Conservation (phyloP, 768 basidiomycete genomes). For the Auricularia cornea region DNA sequence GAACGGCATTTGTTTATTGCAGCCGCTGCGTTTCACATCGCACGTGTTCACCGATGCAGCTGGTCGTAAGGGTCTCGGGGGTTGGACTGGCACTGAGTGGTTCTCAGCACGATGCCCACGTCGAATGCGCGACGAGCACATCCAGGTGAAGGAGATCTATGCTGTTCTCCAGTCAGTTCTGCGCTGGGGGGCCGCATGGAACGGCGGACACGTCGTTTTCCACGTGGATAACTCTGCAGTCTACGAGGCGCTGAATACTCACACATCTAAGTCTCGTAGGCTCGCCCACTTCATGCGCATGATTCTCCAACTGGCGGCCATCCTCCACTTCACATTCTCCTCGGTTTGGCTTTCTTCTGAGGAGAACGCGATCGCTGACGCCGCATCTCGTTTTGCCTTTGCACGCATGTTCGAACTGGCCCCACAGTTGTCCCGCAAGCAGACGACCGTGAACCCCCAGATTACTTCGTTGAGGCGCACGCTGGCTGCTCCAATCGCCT, state of each 20-base stretch:
- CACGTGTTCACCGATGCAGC: slow-evolving; percentile 27
- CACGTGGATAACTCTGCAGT: background rate
- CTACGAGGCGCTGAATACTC: slow-evolving; percentile 4
- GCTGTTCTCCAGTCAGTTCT: too few relatives aligned
- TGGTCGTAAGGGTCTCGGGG: slow-evolving; percentile 21
- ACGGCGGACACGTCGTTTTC: too few relatives aligned
- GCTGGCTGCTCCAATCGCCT: slow-evolving; percentile 10
- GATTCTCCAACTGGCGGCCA: slow-evolving; percentile 7
- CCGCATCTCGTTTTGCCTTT: slow-evolving; percentile 15
- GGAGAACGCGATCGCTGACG: slow-evolving; percentile 13
- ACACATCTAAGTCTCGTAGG: slow-evolving; percentile 3
- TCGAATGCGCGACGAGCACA: slow-evolving; percentile 18
- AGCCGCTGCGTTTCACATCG: slow-evolving; percentile 4
- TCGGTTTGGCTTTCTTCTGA: slow-evolving; percentile 11
- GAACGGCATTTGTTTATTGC: slow-evolving; percentile 21
- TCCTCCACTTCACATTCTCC: slow-evolving; percentile 11
- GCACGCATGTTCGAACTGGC: slow-evolving; percentile 16
- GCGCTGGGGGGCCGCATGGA: too few relatives aligned
- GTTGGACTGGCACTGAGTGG: slow-evolving; percentile 17
- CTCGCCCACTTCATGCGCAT: slow-evolving; percentile 7
- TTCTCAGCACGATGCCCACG: slow-evolving; percentile 19
- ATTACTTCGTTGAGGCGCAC: slow-evolving; percentile 15
- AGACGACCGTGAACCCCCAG: too few relatives aligned
- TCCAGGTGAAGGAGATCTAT: slow-evolving; percentile 29
- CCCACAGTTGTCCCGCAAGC: slow-evolving; percentile 15